A percentile compares a stretch with the other conserved stretches of the same genome.
Evolutionary conservation across 2,329 filamentous ascomycete genomes (phyloP).

Genomic region (Xylariaceae sp.): DNA sequence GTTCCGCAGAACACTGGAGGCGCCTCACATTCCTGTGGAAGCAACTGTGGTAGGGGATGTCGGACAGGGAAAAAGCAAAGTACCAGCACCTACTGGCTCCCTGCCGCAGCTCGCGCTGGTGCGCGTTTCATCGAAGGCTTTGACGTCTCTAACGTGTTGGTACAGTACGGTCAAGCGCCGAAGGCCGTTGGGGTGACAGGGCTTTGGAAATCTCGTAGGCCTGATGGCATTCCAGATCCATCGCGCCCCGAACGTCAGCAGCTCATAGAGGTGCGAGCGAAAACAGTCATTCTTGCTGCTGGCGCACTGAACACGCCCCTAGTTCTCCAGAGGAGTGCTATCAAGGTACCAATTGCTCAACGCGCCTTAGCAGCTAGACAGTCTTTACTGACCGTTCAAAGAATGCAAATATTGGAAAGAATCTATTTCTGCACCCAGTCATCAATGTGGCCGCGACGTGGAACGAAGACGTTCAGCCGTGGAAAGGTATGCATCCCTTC

Average conservation of each 20-base stretch:
- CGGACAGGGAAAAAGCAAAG: slow-evolving; percentile 72
- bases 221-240: neutral
- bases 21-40: slow-evolving; percentile 69
- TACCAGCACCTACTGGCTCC: slow-evolving; percentile 71
- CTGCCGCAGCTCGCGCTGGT: slow-evolving; percentile 72
- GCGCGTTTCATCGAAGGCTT: slow-evolving; percentile 84
- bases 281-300: slow-evolving; percentile 3
- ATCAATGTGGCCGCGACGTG: slow-evolving; percentile 1
- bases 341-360: neutral
- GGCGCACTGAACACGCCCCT: slow-evolving; percentile 5
- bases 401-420: slow-evolving; percentile 9
- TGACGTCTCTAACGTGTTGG: slow-evolving; percentile 60
- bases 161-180: neutral
- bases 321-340: neutral
- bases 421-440: slow-evolving; percentile 7
- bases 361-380: too few species aligned
- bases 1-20: slow-evolving; percentile 79
- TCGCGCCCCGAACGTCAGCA: neutral
- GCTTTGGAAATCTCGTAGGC: slow-evolving; percentile 2
- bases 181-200: slow-evolving; percentile 1
- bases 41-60: slow-evolving; percentile 57
- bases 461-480: slow-evolving; percentile 2
- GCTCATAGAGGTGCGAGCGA: slow-evolving; percentile 1
- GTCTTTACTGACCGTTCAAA: neutral
- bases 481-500: slow-evolving; percentile 3